These are phyloP conservation scores for Nothophaeocryptopus gaeumannii DNA, from an alignment of 2,329 filamentous ascomycete genomes.

Conservation along the genomic window DNA sequence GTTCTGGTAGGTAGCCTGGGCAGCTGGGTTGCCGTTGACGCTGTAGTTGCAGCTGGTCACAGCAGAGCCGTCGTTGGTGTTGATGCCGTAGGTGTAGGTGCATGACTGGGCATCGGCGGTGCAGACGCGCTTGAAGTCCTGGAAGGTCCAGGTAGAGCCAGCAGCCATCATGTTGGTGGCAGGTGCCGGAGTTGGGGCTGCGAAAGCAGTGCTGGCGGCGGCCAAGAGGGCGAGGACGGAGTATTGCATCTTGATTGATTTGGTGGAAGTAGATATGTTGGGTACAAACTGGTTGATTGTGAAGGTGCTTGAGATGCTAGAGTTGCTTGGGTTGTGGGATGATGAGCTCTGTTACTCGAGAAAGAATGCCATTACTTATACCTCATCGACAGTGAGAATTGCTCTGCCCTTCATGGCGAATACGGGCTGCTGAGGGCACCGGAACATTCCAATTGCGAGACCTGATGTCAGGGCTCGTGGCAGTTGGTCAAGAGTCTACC, in stretches of 20 bases:
- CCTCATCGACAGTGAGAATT: no score
- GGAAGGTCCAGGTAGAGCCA: conserved; percentile 20
- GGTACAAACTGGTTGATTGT: neutral
- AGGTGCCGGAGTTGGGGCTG: conserved; percentile 11
- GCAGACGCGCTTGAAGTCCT: conserved; percentile 24
- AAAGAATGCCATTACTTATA: no score
- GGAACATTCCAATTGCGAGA: no score
- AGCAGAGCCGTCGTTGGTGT: conserved; percentile 18
- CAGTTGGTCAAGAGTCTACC: no score
- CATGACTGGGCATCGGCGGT: conserved; percentile 12
- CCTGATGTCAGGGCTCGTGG: no score
- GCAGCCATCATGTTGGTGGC: conserved; percentile 17
- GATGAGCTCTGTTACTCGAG: no score
- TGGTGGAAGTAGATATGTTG: conserved; percentile 2
- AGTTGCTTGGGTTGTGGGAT: no score
- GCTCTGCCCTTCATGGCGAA: no score
- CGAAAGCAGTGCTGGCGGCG: conserved; percentile 16
- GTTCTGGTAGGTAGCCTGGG: conserved; percentile 16
- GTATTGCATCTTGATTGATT: conserved; percentile 23
- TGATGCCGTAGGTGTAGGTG: conserved; percentile 22
- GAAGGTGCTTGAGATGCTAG: no score
- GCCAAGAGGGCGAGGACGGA: conserved; percentile 17
- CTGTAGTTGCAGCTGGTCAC: conserved; percentile 18
- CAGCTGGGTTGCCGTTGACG: conserved; percentile 19
- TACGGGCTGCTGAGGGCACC: no score